phyloP scores from a whole-genome alignment of 345 rosid genomes.

The Salix viminalis region DNA sequence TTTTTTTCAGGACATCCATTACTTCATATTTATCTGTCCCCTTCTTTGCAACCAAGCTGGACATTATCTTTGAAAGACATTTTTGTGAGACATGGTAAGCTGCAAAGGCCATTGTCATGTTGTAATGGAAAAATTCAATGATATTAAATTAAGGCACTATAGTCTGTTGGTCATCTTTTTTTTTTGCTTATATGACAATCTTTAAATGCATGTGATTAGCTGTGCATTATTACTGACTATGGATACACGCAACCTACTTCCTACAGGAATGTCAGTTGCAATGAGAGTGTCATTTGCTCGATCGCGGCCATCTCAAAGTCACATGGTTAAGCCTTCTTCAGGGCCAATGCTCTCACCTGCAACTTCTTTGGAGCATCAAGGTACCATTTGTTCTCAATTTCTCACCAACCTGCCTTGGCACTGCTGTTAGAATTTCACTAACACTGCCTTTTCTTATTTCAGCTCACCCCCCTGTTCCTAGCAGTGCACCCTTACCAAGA shows the following conservation, averaged over 20 bases:
- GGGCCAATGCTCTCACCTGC: slow-evolving; percentile 39
- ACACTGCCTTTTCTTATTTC: slow-evolving; percentile 20
- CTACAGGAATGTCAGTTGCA: slow-evolving; percentile 53
- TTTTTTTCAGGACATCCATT: slow-evolving; percentile 35
- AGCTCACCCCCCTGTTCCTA: slow-evolving; percentile 44
- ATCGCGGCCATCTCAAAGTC: slow-evolving; percentile 30
- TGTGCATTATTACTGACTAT: neutral
- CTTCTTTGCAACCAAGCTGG: slow-evolving; percentile 26
- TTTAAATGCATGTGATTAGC: neutral
- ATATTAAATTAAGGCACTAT: neutral
- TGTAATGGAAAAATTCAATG: neutral
- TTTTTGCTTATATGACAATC: neutral
- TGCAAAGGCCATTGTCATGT: neutral
- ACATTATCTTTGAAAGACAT: slow-evolving; percentile 20
- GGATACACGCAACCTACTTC: slow-evolving; percentile 6
- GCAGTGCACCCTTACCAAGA: slow-evolving; percentile 34
- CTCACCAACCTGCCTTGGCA: neutral
- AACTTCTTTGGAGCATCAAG: slow-evolving; percentile 47
- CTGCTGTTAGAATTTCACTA: slow-evolving; percentile 15
- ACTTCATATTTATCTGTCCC: slow-evolving; percentile 26
- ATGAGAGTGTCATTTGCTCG: slow-evolving; percentile 36
- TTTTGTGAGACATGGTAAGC: slow-evolving; percentile 32
- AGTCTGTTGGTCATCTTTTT: neutral
- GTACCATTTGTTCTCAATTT: slow-evolving; percentile 21
- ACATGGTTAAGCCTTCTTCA: slow-evolving; percentile 31